Evolutionary conservation across 164 flowering plant species (phyloP).

Genomic region (Dillenia turbinata): DNA sequence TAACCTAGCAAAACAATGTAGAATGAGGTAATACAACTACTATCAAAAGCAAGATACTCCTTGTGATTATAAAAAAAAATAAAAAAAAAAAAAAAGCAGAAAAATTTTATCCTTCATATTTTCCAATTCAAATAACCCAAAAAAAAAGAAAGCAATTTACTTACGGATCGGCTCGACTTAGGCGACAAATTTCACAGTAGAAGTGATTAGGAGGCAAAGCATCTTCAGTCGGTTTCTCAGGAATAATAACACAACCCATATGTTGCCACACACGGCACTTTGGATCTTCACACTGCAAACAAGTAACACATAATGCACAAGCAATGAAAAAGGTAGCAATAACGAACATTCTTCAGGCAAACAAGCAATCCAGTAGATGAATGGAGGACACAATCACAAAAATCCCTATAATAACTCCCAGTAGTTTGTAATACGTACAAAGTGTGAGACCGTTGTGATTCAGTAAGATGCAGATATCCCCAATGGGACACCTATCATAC

Average conservation of each 20-base stretch:
- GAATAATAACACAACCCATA: conserved; percentile 72
- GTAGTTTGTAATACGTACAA: too few relatives aligned
- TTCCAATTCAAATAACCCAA: not conserved
- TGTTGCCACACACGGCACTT: conserved; percentile 88
- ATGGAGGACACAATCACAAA: too few relatives aligned
- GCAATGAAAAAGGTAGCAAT: too few relatives aligned
- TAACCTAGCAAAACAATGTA: too few relatives aligned
- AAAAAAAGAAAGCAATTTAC: conserved; percentile 26
- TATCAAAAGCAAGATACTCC: too few relatives aligned
- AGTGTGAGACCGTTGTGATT: too few relatives aligned
- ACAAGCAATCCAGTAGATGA: not conserved
- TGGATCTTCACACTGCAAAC: conserved; percentile 83
- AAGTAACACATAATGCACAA: not conserved
- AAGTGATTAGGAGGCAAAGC: conserved; percentile 57
- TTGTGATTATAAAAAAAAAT: too few relatives aligned
- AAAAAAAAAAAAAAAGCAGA: not conserved
- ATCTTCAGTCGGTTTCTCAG: conserved; percentile 78
- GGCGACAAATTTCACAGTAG: conserved; percentile 89
- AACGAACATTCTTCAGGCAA: not conserved
- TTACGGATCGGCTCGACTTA: conserved; percentile 95
- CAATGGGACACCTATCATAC: too few relatives aligned
- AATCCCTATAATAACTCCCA: too few relatives aligned
- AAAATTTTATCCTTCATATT: not conserved
- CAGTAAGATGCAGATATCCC: too few relatives aligned
- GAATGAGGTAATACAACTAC: too few relatives aligned